phyloP scores from a whole-genome alignment of 352 stramenopile genomes.

The Peronospora belbahrii region DNA sequence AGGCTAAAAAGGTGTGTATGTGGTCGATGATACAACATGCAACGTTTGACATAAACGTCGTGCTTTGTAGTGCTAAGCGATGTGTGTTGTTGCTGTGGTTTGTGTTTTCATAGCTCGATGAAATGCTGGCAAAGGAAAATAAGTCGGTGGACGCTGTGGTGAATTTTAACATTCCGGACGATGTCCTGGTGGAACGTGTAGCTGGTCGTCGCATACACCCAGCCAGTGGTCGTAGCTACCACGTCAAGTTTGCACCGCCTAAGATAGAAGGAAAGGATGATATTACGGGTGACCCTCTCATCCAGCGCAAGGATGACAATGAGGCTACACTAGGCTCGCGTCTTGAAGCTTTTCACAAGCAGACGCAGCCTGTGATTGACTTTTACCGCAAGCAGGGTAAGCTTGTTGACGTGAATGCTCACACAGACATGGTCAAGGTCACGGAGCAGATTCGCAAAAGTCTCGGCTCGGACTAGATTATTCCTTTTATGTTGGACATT shows the following conservation, averaged over 20 bases:
- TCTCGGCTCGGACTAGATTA: slow-evolving; percentile 61
- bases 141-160: slow-evolving; percentile 88
- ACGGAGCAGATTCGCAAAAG: slow-evolving; percentile 76
- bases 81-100: neutral
- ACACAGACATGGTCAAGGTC: slow-evolving; percentile 79
- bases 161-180: slow-evolving; percentile 94
- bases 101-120: slow-evolving; percentile 82
- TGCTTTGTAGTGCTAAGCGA: slow-evolving; percentile 3
- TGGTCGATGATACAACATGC: neutral
- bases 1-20: slow-evolving; percentile 88
- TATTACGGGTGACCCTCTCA: slow-evolving; percentile 92
- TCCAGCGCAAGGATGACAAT: slow-evolving; percentile 97
- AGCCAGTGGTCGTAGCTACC: slow-evolving; percentile 92
- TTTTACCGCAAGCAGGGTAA: slow-evolving; percentile 85
- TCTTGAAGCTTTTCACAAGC: slow-evolving; percentile 93
- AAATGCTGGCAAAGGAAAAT: slow-evolving; percentile 90
- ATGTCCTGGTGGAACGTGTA: slow-evolving; percentile 94
- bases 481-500: slow-evolving; percentile 2
- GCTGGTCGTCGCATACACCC: slow-evolving; percentile 94
- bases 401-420: slow-evolving; percentile 86
- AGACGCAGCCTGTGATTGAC: slow-evolving; percentile 95
- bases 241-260: slow-evolving; percentile 96
- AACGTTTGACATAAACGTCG: neutral
- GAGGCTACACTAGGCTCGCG: slow-evolving; percentile 87
- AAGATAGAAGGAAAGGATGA: slow-evolving; percentile 88